A percentile compares a stretch with the other conserved stretches of the same genome.
phyloP scores from a whole-genome alignment of 169 alveolate genomes.

The Plasmodium blacklocki region DNA sequence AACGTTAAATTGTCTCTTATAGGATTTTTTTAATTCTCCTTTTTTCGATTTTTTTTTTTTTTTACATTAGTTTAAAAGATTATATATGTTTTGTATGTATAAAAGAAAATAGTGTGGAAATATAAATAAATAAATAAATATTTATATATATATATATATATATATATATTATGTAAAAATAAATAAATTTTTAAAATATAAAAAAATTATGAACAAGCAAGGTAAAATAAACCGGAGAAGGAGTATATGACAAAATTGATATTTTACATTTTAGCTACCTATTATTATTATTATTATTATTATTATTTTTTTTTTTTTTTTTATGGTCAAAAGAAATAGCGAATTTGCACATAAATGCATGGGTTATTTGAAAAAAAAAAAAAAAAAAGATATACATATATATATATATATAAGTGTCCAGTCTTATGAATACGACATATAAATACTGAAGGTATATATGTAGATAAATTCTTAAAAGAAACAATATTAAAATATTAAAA shows the following conservation, averaged over 20 bases:
- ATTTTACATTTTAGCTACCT: slow-evolving; percentile 22
- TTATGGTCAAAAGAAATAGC: not conserved
- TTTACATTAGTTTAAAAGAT: no score
- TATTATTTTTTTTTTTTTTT: slow-evolving; percentile 5
- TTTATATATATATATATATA: not conserved
- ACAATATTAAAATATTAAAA: slow-evolving; percentile 2
- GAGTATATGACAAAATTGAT: not conserved
- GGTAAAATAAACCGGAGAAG: slow-evolving; percentile 11
- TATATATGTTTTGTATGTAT: no score
- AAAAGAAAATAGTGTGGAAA: no score
- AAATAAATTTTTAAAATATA: not conserved
- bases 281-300: slow-evolving; percentile 10
- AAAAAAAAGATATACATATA: slow-evolving; percentile 2
- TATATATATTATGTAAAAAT: slow-evolving; percentile 1
- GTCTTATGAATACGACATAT: slow-evolving; percentile 40
- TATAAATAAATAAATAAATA: no score
- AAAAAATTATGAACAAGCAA: slow-evolving; percentile 34
- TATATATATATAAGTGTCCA: not conserved
- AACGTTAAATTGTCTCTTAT: no score
- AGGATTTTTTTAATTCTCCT: no score
- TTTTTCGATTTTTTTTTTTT: no score
- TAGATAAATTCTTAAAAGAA: slow-evolving; percentile 37
- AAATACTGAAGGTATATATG: slow-evolving; percentile 10
- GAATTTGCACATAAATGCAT: slow-evolving; percentile 69
- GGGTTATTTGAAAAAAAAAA: slow-evolving; percentile 4